Conservation (phyloP, 495 filamentous ascomycete species). For the Penicillium riverlandense region DNA sequence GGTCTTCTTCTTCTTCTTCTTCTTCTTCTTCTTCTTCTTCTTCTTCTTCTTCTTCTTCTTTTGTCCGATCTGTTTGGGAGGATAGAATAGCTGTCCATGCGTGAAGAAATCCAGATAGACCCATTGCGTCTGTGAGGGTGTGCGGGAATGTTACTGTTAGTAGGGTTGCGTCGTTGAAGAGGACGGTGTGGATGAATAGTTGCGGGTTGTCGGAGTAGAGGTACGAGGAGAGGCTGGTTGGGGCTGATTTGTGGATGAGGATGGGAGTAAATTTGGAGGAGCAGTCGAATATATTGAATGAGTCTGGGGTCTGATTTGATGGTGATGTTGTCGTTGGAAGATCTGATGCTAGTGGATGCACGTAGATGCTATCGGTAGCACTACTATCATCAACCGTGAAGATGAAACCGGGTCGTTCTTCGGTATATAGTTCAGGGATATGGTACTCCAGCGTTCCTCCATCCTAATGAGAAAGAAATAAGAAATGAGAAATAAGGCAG, state of each 20-base stretch:
- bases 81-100: too few species aligned
- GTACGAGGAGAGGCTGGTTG: constrained; percentile 4
- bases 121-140: constrained; percentile 37
- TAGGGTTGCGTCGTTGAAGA: constrained; percentile 41
- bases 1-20: too few species aligned
- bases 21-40: too few species aligned
- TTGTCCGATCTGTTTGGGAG: too few species aligned
- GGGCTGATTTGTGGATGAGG: too few species aligned
- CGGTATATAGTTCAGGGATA: constrained; percentile 28
- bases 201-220: constrained; percentile 35
- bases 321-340: too few species aligned
- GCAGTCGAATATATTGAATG: too few species aligned
- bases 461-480: not conserved
- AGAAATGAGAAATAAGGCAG: too few species aligned
- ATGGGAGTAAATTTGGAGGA: too few species aligned
- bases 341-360: constrained; percentile 23
- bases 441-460: constrained; percentile 34
- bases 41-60: too few species aligned
- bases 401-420: constrained; percentile 21
- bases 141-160: constrained; percentile 37
- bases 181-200: constrained; percentile 36
- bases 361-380: constrained; percentile 5
- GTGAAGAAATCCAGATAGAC: constrained; percentile 6
- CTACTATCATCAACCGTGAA: constrained; percentile 22
- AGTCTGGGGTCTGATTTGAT: too few species aligned